Conservation (phyloP, 2,329 filamentous ascomycete genomes). For the Paecilomyces formosus region DNA sequence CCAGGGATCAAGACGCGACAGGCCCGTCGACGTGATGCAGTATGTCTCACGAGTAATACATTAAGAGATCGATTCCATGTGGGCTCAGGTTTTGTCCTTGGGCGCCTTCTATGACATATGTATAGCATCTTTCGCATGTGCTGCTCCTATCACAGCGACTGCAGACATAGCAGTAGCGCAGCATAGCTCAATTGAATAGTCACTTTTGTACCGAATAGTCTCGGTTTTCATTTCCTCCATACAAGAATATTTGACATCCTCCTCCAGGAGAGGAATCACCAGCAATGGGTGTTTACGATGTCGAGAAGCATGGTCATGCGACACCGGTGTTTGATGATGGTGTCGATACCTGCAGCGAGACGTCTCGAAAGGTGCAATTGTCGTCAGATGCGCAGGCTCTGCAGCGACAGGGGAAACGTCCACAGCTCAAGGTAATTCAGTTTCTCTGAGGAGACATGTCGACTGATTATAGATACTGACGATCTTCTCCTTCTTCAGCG, state of each 20-base stretch:
- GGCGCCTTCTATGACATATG: neutral
- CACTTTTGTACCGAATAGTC: neutral
- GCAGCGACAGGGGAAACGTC: neutral
- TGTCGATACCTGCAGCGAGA: neutral
- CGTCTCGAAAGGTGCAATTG: neutral
- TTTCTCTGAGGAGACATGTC: neutral
- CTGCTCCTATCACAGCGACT: neutral
- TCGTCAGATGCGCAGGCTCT: neutral
- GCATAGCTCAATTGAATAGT: neutral
- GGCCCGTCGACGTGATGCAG: neutral
- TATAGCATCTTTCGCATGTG: neutral
- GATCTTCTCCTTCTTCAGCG: conserved; percentile 19
- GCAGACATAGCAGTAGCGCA: neutral
- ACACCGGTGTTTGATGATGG: neutral
- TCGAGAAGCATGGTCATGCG: neutral
- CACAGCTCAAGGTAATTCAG: neutral
- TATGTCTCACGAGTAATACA: neutral
- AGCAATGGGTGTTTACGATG: neutral
- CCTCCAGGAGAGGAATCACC: neutral
- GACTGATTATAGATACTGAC: neutral
- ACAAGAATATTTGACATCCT: neutral
- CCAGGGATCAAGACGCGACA: neutral
- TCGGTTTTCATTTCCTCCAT: neutral
- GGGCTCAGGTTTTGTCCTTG: neutral
- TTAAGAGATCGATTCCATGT: neutral